These are phyloP conservation scores for Penicillium sp. DNA, from an alignment of 2,329 filamentous ascomycete species.

Conservation along the genomic window DNA sequence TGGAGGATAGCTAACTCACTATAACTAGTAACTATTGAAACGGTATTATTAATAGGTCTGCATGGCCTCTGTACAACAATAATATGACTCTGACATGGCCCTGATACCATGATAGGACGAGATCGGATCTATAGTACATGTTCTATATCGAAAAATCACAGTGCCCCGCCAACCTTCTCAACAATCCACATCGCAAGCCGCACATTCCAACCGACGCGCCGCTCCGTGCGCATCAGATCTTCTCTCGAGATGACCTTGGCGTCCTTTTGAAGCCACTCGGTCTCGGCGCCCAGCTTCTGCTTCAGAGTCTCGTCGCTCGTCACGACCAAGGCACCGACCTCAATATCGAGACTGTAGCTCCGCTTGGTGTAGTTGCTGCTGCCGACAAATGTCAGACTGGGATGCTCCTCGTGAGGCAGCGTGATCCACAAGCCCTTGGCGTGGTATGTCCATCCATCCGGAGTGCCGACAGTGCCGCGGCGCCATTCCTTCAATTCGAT, in stretches of 20 bases:
- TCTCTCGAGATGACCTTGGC: constrained; percentile 64
- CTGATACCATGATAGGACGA: background rate
- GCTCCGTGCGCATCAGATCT: constrained; percentile 74
- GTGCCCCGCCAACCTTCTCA: constrained; percentile 74
- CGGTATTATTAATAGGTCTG: too few relatives aligned
- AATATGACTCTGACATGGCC: background rate
- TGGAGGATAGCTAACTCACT: too few relatives aligned
- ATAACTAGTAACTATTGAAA: too few relatives aligned
- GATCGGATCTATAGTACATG: constrained; percentile 1
- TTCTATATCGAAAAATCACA: constrained; percentile 48
- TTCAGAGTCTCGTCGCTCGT: constrained; percentile 71
- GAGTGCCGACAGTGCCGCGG: constrained; percentile 70
- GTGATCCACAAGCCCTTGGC: constrained; percentile 94
- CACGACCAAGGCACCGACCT: constrained; percentile 80
- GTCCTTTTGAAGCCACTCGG: constrained; percentile 71
- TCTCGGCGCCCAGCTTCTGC: constrained; percentile 68
- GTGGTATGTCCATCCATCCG: constrained; percentile 93
- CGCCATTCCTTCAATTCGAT: constrained; percentile 85
- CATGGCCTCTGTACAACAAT: background rate
- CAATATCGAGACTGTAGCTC: constrained; percentile 86
- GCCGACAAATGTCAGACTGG: constrained; percentile 76
- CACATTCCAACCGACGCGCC: constrained; percentile 79
- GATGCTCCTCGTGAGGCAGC: constrained; percentile 53
- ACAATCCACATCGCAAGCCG: constrained; percentile 93
- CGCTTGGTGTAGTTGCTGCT: constrained; percentile 95